Conservation (phyloP, 225 moss, liverwort and hornwort species). For the Physcomitrium patens region DNA sequence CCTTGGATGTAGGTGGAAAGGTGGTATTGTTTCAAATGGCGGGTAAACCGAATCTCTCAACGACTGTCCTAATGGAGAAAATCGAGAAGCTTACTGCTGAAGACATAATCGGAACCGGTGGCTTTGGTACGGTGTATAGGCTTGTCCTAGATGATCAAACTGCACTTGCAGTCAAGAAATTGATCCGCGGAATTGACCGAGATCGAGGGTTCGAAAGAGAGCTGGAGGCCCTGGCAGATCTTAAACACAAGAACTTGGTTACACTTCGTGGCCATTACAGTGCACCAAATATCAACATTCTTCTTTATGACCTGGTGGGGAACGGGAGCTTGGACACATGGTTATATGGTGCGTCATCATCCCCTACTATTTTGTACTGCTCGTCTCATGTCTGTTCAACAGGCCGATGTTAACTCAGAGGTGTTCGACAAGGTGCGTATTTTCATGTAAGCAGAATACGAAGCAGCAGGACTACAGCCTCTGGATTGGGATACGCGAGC, state of each 20-base stretch:
- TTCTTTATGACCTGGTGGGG: constrained; percentile 82
- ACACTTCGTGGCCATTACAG: constrained; percentile 91
- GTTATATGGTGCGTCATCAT: constrained; percentile 63
- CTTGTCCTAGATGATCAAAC: constrained; percentile 78
- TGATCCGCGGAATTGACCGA: constrained; percentile 63
- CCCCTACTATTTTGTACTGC: not conserved
- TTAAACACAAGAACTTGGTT: constrained; percentile 87
- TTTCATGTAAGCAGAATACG: constrained; percentile 41
- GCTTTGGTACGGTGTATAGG: constrained; percentile 88
- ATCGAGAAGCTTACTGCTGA: constrained; percentile 74
- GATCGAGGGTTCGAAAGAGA: constrained; percentile 87
- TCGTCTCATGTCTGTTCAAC: not conserved
- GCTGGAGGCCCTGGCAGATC: constrained; percentile 81
- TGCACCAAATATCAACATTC: constrained; percentile 72
- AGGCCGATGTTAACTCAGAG: not conserved
- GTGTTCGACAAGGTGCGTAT: not conserved
- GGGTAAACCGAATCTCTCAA: constrained; percentile 80
- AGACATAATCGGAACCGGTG: constrained; percentile 85
- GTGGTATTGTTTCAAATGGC: constrained; percentile 81
- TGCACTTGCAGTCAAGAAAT: constrained; percentile 85
- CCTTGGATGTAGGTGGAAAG: constrained; percentile 68
- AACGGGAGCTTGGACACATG: constrained; percentile 76
- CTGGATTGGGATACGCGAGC: constrained; percentile 71
- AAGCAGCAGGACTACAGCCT: constrained; percentile 55
- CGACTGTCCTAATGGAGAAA: constrained; percentile 68